These are phyloP conservation scores for Elsinoe fawcettii DNA, from an alignment of 2,329 filamentous ascomycete species.

Conservation along the genomic window DNA sequence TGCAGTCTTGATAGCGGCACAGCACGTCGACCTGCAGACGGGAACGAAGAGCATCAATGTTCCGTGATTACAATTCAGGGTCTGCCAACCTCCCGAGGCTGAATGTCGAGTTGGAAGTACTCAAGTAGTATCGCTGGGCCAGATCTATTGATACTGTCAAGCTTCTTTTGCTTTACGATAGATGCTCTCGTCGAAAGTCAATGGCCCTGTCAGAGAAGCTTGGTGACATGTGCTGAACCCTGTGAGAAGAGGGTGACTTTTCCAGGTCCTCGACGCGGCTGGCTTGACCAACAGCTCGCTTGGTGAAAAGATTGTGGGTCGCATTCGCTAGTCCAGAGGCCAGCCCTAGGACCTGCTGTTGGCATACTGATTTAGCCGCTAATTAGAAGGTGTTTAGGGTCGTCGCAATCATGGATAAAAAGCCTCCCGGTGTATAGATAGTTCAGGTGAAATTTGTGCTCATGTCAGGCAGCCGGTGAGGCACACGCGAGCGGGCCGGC, in stretches of 20 bases:
- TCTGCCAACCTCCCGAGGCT: background rate
- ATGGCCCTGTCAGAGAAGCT: background rate
- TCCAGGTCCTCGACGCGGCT: background rate
- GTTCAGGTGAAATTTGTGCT: background rate
- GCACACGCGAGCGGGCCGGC: background rate
- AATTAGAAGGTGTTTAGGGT: background rate
- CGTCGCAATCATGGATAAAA: background rate
- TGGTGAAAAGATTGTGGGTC: background rate
- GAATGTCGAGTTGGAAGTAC: background rate
- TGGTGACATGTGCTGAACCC: background rate
- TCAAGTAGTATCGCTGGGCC: background rate
- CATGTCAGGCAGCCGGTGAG: background rate
- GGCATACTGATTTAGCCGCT: background rate
- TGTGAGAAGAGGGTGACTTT: background rate
- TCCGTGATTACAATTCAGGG: background rate
- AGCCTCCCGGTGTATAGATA: background rate
- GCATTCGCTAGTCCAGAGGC: background rate
- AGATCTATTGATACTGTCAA: background rate
- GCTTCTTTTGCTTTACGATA: background rate
- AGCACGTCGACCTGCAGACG: background rate
- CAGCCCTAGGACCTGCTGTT: background rate
- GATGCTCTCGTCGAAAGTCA: background rate
- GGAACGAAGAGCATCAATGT: background rate
- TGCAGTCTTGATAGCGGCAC: background rate
- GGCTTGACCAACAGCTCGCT: conserved; percentile 5